These are phyloP conservation scores for Fonsecaea monophora DNA, from an alignment of 2,329 filamentous ascomycete species.

Conservation along the genomic window DNA sequence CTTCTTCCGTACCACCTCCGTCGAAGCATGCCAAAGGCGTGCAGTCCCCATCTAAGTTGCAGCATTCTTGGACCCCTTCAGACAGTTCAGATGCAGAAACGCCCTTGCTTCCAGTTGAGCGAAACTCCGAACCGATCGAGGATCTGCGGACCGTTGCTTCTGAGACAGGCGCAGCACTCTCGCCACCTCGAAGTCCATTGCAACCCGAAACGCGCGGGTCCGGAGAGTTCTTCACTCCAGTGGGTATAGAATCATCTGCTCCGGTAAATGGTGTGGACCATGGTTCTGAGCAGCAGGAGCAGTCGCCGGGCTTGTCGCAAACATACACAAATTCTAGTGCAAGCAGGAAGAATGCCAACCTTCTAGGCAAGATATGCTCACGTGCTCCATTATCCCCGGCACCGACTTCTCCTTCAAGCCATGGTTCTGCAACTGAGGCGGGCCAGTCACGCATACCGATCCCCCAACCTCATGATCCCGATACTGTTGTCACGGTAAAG, in stretches of 20 bases:
- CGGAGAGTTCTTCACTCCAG: background rate
- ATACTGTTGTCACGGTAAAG: constrained; percentile 36
- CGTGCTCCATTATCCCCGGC: constrained; percentile 31
- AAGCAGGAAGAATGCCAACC: constrained; percentile 29
- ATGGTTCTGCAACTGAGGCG: constrained; percentile 25
- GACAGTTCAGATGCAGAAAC: constrained; percentile 31
- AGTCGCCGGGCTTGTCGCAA: constrained; percentile 12
- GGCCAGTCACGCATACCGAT: too few relatives aligned
- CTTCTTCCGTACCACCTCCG: constrained; percentile 23
- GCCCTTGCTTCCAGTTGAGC: constrained; percentile 5
- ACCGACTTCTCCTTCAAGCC: constrained; percentile 37
- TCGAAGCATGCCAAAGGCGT: constrained; percentile 28
- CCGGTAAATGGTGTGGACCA: background rate
- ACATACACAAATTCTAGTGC: constrained; percentile 9
- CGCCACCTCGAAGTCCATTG: constrained; percentile 35
- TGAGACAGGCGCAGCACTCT: constrained; percentile 26
- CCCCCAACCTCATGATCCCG: background rate
- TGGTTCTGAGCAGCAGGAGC: background rate
- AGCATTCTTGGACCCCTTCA: constrained; percentile 40
- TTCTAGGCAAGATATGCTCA: constrained; percentile 27
- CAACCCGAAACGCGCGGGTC: constrained; percentile 10
- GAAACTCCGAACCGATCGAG: constrained; percentile 12
- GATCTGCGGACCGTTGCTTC: background rate
- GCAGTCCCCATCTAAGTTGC: constrained; percentile 41
- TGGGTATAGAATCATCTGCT: background rate